A percentile compares a stretch with the other conserved stretches of the same genome.
Conservation (phyloP, 139 green algal species). For the Choricystis sp. region DNA sequence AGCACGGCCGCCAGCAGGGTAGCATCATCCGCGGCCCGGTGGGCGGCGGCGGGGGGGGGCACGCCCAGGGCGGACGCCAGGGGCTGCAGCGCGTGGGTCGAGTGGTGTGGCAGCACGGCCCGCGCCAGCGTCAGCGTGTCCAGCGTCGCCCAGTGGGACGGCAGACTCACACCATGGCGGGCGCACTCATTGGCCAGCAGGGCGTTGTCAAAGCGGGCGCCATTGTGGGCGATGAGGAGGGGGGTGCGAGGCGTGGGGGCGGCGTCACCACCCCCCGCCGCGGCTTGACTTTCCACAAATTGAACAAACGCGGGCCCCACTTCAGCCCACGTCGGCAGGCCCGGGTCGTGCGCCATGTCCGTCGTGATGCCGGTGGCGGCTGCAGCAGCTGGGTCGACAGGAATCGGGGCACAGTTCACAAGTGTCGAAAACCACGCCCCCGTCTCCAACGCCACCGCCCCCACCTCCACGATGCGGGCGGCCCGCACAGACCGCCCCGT, state of each 20-base stretch:
- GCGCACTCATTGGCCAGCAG: background rate
- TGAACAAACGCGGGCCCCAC: constrained; percentile 12
- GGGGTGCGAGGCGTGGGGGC: constrained; percentile 3
- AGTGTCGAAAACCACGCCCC: background rate
- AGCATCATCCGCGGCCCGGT: background rate
- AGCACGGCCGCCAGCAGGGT: background rate
- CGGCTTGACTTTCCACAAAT: constrained; percentile 15
- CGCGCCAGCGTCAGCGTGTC: background rate
- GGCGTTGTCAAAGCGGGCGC: background rate
- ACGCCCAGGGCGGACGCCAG: background rate
- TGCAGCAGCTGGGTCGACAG: background rate
- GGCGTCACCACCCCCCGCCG: background rate
- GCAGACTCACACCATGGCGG: constrained; percentile 12
- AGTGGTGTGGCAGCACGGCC: constrained; percentile 12
- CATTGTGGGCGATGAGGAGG: constrained; percentile 20
- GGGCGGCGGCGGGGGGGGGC: background rate
- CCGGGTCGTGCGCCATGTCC: constrained; percentile 3
- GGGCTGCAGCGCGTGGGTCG: background rate
- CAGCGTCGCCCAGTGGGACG: constrained; percentile 18
- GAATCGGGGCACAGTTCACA: constrained; percentile 11
- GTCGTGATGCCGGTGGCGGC: constrained; percentile 18
- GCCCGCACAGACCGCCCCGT: constrained; percentile 12
- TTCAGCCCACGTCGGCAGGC: constrained; percentile 7
- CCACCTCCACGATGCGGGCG: constrained; percentile 29
- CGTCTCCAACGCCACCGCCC: constrained; percentile 5